These are phyloP conservation scores for Diaporthe sp. DNA, from an alignment of 2,329 filamentous ascomycete genomes.

Conservation along the genomic window DNA sequence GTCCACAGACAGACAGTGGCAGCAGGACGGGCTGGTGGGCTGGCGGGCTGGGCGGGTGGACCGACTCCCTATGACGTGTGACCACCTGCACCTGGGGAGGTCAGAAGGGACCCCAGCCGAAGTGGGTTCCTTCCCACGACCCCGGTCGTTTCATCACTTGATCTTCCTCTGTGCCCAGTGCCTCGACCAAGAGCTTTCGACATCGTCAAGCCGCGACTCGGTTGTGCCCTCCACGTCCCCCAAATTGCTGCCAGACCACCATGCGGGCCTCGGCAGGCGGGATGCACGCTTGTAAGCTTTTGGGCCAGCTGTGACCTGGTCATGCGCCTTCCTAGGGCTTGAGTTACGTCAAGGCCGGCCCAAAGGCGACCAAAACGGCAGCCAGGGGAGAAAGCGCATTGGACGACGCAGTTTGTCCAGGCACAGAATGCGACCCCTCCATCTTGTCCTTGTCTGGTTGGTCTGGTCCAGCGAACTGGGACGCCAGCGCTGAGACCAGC, in stretches of 20 bases:
- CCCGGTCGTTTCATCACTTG: constrained; percentile 33
- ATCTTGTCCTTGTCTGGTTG: constrained; percentile 12
- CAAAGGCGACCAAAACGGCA: background rate
- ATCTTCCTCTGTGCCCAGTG: constrained; percentile 4
- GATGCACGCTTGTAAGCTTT: constrained; percentile 31
- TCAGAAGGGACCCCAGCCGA: constrained; percentile 18
- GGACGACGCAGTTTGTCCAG: background rate
- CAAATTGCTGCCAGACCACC: background rate
- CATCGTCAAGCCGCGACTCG: constrained; percentile 12
- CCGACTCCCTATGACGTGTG: constrained; percentile 28
- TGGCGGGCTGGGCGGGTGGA: background rate
- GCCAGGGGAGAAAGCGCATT: constrained; percentile 6
- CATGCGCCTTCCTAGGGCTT: constrained; percentile 31
- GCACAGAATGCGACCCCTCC: constrained; percentile 31
- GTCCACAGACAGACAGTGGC: background rate
- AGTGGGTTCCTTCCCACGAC: constrained; percentile 4
- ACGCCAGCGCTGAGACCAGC: constrained; percentile 2
- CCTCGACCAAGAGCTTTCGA: background rate
- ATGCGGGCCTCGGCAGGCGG: constrained; percentile 23
- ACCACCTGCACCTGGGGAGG: background rate
- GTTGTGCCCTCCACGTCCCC: background rate
- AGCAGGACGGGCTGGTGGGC: background rate
- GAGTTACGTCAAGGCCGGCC: constrained; percentile 26
- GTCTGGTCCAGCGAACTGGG: constrained; percentile 13
- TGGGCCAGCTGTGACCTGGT: constrained; percentile 32